phyloP scores from a whole-genome alignment of 2,329 filamentous ascomycete species.

The Alternaria infectoria region DNA sequence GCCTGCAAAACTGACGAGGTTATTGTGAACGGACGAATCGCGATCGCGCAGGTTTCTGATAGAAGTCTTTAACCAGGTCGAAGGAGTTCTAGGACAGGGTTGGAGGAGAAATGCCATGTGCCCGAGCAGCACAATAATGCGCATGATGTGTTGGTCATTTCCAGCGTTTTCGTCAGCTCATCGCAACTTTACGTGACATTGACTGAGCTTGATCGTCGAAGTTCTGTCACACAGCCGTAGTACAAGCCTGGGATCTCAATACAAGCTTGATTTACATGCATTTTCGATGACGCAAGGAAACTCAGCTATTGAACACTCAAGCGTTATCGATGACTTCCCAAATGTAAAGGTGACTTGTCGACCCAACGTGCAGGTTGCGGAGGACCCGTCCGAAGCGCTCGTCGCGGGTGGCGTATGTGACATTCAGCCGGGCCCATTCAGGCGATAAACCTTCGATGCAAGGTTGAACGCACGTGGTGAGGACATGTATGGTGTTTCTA shows the following conservation, averaged over 20 bases:
- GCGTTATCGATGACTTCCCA: background rate
- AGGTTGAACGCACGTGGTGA: background rate
- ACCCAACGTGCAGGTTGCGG: background rate
- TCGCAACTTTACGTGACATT: background rate
- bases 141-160: background rate
- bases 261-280: background rate
- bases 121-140: background rate
- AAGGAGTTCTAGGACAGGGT: background rate
- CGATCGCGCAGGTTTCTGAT: slow-evolving; percentile 6
- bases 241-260: background rate
- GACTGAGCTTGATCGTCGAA: background rate
- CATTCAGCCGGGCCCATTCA: slow-evolving; percentile 32
- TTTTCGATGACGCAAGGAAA: background rate
- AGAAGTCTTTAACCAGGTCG: background rate
- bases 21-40: slow-evolving; percentile 1
- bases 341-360: background rate
- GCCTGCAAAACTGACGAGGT: slow-evolving; percentile 13
- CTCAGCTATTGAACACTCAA: background rate
- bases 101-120: background rate
- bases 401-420: slow-evolving; percentile 3
- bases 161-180: background rate
- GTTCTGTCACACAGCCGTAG: background rate
- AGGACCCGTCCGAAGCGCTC: background rate
- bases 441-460: background rate
- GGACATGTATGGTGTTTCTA: background rate